Conservation (phyloP, 805 yeast genomes). For the Kazachstania viticola region DNA sequence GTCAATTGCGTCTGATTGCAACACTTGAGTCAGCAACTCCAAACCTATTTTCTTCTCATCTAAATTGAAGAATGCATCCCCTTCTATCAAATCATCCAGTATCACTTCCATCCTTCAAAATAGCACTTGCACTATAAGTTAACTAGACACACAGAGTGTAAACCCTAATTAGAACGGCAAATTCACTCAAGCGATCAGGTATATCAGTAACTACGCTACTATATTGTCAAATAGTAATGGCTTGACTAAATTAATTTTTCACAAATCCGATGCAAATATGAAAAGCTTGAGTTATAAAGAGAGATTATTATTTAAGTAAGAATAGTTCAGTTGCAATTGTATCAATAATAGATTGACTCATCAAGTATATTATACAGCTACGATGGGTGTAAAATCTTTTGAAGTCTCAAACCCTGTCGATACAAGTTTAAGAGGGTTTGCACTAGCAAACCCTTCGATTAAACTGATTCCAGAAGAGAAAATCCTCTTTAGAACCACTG, state of each 20-base stretch:
- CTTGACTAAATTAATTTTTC: too few relatives aligned
- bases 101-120: conserved; percentile 3
- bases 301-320: too few relatives aligned
- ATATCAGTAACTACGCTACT: too few relatives aligned
- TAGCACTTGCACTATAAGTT: too few relatives aligned
- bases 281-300: too few relatives aligned
- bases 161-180: too few relatives aligned
- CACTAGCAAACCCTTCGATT: conserved; percentile 28
- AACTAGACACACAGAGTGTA: too few relatives aligned
- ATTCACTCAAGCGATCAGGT: too few relatives aligned
- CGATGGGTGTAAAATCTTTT: conserved; percentile 26
- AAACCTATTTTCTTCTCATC: conserved; percentile 20
- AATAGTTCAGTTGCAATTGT: too few relatives aligned
- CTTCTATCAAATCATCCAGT: conserved; percentile 1
- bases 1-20: conserved; percentile 39
- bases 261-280: too few relatives aligned
- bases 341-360: too few relatives aligned
- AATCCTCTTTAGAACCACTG: conserved; percentile 26
- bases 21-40: conserved; percentile 27
- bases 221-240: too few relatives aligned
- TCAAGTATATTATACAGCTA: conserved; percentile 1
- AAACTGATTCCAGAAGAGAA: conserved; percentile 29
- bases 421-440: conserved; percentile 30
- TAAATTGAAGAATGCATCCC: background rate
- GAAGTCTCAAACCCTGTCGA: conserved; percentile 30